Base-by-base conservation (phyloP, 2,329 filamentous ascomycete species). In the Oidium heveae region DNA sequence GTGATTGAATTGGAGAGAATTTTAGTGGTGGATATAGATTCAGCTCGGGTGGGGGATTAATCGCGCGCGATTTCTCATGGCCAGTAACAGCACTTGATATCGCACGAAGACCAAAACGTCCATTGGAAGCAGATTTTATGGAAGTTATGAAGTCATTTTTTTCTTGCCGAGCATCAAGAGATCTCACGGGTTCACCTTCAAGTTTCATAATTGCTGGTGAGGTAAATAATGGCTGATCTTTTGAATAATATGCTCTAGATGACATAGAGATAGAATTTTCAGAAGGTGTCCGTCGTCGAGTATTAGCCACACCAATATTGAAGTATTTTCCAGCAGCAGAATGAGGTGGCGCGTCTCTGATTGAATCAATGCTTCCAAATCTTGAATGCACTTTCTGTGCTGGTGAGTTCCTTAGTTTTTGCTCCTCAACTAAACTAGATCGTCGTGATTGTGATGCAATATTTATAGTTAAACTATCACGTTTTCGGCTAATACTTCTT, bases 401-500 rank as follows among this genome's bases (percentile, higher is more conserved):
- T 15, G 78, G 77, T 32, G 74, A 78, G 59, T 75, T 82, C 58
- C 82, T 74, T 56, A 80, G 70, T 54, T 80, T 72, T 64, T 84
- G 76, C 63, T 88, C 83, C 54, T 88, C 84, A 5, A 80, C 73
- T 63, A 86, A 83, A 67, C 85, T 94, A 13, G 82, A 78, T 60
- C 84, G 82, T 50, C 80, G 75, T 39, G 82, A 80, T 66, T 86
- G 77, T 32, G 68, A 70, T 20, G 70, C 69, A 55, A 59, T 60
- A 58, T 68, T 71, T 36, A 70, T 68, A 57, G 77, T 80, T 39
- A 70, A 67, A 58, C 77, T 80, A 57, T 79, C 77, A 56, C 84
- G 80, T 69, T 91, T 93, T 66, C 85, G 86, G 59, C 95, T 71
- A 50, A 91, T 72, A 64, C 86, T 93, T 49, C 84, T 77, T 61